Percentiles rank a stretch among this genome's conserved stretches.
Conservation (phyloP, 352 stramenopile species). For the Phytophthora fragariae region DNA sequence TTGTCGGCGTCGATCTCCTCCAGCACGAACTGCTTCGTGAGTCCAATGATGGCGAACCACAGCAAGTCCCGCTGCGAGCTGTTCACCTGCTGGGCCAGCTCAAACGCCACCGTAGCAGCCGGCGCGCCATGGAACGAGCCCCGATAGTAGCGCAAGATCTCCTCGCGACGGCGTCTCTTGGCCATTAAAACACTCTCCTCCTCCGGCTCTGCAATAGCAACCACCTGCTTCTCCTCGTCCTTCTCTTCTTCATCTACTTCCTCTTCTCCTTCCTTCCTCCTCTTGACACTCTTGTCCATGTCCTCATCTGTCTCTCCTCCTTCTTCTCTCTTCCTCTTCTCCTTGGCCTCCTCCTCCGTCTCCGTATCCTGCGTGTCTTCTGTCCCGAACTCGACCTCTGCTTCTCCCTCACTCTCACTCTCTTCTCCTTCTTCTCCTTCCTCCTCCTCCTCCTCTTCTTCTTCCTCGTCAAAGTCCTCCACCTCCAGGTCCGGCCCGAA, state of each 20-base stretch:
- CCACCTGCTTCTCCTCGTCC: constrained; percentile 25
- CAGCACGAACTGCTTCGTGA: constrained; percentile 96
- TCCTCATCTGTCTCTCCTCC: constrained; percentile 43
- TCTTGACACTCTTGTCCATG: constrained; percentile 24
- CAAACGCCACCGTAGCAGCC: constrained; percentile 79
- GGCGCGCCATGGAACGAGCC: constrained; percentile 90
- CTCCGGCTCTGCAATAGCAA: constrained; percentile 17
- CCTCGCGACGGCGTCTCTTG: constrained; percentile 72
- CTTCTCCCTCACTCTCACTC: constrained; percentile 52
- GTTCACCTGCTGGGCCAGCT: constrained; percentile 88
- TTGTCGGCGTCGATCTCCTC: constrained; percentile 93
- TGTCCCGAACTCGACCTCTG: constrained; percentile 60
- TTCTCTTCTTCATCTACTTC: constrained; percentile 41
- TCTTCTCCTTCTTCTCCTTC: constrained; percentile 49
- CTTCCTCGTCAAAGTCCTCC: constrained; percentile 71
- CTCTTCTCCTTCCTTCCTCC: constrained; percentile 22
- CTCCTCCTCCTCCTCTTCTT: constrained; percentile 66
- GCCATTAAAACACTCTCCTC: constrained; percentile 43
- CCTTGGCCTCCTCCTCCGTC: constrained; percentile 34
- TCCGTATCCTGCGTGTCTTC: constrained; percentile 21
- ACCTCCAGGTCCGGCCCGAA: constrained; percentile 88
- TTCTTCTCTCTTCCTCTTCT: constrained; percentile 38
- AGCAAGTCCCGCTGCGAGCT: constrained; percentile 90
- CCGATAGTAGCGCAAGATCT: constrained; percentile 94
- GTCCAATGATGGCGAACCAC: constrained; percentile 97